These are phyloP conservation scores for Dictyostelium purpureum DNA, from an alignment of 78 protist species.

Conservation along the genomic window DNA sequence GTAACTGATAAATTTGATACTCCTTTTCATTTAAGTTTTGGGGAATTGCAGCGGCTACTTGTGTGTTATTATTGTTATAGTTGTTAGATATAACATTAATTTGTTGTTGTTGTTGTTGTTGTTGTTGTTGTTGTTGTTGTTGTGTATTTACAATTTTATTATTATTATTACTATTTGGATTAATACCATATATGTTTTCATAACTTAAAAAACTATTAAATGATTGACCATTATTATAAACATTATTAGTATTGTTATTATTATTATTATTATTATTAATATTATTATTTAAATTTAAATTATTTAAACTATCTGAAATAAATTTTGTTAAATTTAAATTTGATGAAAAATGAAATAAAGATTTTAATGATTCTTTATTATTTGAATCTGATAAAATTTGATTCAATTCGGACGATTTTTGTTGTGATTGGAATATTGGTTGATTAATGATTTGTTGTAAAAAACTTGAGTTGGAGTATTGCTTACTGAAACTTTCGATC, in stretches of 20 bases:
- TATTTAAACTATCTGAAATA: background rate
- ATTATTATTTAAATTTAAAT: background rate
- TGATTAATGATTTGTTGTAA: background rate
- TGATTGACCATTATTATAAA: background rate
- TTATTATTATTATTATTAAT: background rate
- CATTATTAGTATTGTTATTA: background rate
- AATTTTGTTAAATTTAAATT: conserved; percentile 11
- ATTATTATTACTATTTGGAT: too few species aligned
- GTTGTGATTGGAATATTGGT: background rate
- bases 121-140: conserved; percentile 7
- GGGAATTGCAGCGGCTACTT: background rate
- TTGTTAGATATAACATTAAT: background rate
- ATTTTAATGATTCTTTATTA: background rate
- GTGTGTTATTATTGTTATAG: background rate
- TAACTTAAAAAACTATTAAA: background rate
- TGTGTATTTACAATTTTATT: background rate
- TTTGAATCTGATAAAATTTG: background rate
- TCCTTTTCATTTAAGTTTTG: too few species aligned
- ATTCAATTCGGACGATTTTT: background rate
- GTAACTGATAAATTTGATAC: too few species aligned
- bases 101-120: conserved; percentile 29
- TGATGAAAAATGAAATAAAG: conserved; percentile 4
- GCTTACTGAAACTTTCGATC: background rate
- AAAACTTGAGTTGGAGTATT: background rate
- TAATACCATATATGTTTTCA: too few species aligned